Evolutionary conservation across 352 stramenopile species (phyloP).

Genomic region (Phytophthora fragariaefolia): DNA sequence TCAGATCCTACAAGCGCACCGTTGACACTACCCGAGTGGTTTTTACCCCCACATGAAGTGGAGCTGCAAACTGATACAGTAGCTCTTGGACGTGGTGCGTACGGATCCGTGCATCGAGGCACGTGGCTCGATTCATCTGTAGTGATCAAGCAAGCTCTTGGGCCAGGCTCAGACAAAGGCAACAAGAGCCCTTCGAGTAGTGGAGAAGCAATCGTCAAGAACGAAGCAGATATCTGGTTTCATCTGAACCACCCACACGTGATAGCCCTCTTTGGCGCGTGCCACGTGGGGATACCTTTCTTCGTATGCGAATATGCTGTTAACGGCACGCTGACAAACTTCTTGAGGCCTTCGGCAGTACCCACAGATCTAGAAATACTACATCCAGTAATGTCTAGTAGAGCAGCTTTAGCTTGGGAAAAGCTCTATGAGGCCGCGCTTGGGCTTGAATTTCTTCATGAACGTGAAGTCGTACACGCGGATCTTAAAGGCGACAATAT

Average conservation of each 20-base stretch:
- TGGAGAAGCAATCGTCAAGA: conserved; percentile 19
- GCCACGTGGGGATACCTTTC: conserved; percentile 27
- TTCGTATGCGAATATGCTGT: conserved; percentile 36
- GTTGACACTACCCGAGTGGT: conserved; percentile 24
- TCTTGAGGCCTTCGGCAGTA: conserved; percentile 3
- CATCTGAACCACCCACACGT: conserved; percentile 33
- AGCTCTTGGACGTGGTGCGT: conserved; percentile 21
- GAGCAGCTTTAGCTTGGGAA: conserved; percentile 13
- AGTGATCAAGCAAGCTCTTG: conserved; percentile 28
- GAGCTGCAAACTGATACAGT: neutral
- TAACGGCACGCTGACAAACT: conserved; percentile 23
- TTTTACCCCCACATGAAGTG: conserved; percentile 37
- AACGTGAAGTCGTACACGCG: conserved; percentile 25
- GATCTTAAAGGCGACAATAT: conserved; percentile 41
- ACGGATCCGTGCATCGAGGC: conserved; percentile 28
- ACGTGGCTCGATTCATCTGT: conserved; percentile 22
- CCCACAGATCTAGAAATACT: neutral
- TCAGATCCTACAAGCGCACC: neutral
- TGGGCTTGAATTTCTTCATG: conserved; percentile 30
- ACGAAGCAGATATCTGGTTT: conserved; percentile 34
- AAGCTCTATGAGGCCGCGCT: conserved; percentile 37
- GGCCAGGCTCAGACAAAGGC: neutral
- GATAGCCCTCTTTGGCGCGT: conserved; percentile 33
- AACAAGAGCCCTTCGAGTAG: conserved; percentile 3
- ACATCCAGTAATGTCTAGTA: neutral